phyloP scores from a whole-genome alignment of 108 stramenopile genomes.

The Conticribra weissflogii region DNA sequence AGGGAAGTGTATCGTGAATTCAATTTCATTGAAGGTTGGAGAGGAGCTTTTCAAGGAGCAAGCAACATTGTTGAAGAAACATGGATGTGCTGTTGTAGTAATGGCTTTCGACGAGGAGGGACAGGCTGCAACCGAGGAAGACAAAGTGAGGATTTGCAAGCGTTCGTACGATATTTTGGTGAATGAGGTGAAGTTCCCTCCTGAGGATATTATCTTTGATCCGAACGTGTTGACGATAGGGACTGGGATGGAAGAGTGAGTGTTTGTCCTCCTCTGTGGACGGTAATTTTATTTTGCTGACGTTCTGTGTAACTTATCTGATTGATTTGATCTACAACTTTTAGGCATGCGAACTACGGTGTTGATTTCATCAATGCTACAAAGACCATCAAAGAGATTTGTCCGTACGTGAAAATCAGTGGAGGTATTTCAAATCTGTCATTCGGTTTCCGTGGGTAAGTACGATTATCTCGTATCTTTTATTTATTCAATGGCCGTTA shows the following conservation, averaged over 20 bases:
- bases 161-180: slow-evolving; percentile 98
- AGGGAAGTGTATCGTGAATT: slow-evolving; percentile 97
- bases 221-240: slow-evolving; percentile 99
- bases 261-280: too few species aligned
- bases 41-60: slow-evolving; percentile 97
- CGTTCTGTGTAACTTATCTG: too few species aligned
- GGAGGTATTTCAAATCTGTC: slow-evolving; percentile 99
- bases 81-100: slow-evolving; percentile 98
- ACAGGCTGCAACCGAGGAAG: slow-evolving; percentile 95
- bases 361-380: slow-evolving; percentile 98
- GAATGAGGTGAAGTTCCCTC: slow-evolving; percentile 94
- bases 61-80: slow-evolving; percentile 93
- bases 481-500: too few species aligned
- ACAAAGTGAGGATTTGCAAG: slow-evolving; percentile 99
- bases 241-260: slow-evolving; percentile 95
- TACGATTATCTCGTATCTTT: not conserved
- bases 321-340: too few species aligned
- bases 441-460: slow-evolving; percentile 95
- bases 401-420: slow-evolving; percentile 96
- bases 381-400: slow-evolving; percentile 93
- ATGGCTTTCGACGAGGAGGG: slow-evolving; percentile 99
- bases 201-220: slow-evolving; percentile 99
- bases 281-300: too few species aligned
- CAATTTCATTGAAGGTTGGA: slow-evolving; percentile 98
- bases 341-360: slow-evolving; percentile 92